Base-by-base conservation (phyloP, 225 moss, liverwort and hornwort genomes). In the Marchantia paleacea region DNA sequence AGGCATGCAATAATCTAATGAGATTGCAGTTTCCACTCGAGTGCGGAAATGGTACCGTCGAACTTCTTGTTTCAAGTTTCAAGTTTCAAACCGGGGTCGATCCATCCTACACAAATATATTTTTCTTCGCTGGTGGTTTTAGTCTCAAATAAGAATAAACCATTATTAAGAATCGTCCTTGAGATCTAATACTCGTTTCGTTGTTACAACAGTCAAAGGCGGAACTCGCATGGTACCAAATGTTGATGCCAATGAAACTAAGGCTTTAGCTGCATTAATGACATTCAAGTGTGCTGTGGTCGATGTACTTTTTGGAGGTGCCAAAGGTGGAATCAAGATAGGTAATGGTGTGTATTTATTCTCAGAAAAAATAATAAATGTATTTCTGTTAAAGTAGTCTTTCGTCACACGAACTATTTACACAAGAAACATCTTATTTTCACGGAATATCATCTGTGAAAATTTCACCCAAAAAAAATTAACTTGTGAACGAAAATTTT, bases 291-390 rank as follows among this genome's bases (percentile, higher is more conserved):
- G 94, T 82, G 94, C 94, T 39, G 91, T 94, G 7, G 94, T 94
- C 79, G 92, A 94, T 85, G 94, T 94, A 69, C 94, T 92, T 31
- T 94, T 94, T 81, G 94, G 94, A 52, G 94, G 94, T 83, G 94
- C 94, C n/a, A 94, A 94, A 88, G 94, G 94, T 81, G 94, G 94
- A 47, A 94, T 94, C 28, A 91, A 91, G 85, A 94, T 94, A 81
- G 94, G 94, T 92, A 55, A 78, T 85, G 24, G 39, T n/a, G n/a
- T n/a, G n/a, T n/a, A n/a, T n/a, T n/a, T n/a, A n/a, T n/a, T n/a
- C n/a, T n/a, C n/a, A n/a, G n/a, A n/a, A n/a, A n/a, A n/a, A n/a
- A n/a, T n/a, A n/a, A n/a, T n/a, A n/a, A n/a, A n/a, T n/a, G n/a
- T n/a, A n/a, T n/a, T n/a, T n/a, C n/a, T n/a, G n/a, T n/a, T n/a